Percentiles rank a stretch among this genome's conserved stretches.
Conservation (phyloP, 148 eudicot species). For the Rhododendron griersonianum region DNA sequence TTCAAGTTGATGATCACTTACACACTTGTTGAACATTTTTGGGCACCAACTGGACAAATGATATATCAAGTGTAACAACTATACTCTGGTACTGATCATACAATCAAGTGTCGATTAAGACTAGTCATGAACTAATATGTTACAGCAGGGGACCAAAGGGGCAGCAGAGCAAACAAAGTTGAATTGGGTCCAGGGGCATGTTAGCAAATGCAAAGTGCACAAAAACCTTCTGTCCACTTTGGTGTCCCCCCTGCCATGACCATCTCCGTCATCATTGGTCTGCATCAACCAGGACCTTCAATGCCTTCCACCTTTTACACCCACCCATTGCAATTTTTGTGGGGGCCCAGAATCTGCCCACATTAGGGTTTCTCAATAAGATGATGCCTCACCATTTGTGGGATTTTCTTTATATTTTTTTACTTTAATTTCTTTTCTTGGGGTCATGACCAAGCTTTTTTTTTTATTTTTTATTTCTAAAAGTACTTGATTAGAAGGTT, state of each 20-base stretch:
- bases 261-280: slow-evolving; percentile 7
- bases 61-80: not conserved
- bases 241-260: not conserved
- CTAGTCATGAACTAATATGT: not conserved
- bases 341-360: not conserved
- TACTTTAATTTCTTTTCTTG: not conserved
- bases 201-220: not conserved
- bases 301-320: not conserved
- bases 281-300: slow-evolving; percentile 3
- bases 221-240: not conserved
- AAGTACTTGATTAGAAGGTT: not conserved
- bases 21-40: not conserved
- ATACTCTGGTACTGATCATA: not conserved
- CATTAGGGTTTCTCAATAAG: not conserved
- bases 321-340: not conserved
- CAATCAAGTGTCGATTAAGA: slow-evolving; percentile 4
- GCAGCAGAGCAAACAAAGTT: not conserved
- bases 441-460: not conserved
- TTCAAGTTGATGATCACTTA: not conserved
- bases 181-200: not conserved
- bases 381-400: not conserved
- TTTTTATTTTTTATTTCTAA: not conserved
- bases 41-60: not conserved
- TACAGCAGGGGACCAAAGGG: slow-evolving; percentile 2
- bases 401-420: not conserved